These are phyloP conservation scores for Schizophyllum commune DNA, from an alignment of 1,284 basidiomycete genomes.

Conservation along the genomic window DNA sequence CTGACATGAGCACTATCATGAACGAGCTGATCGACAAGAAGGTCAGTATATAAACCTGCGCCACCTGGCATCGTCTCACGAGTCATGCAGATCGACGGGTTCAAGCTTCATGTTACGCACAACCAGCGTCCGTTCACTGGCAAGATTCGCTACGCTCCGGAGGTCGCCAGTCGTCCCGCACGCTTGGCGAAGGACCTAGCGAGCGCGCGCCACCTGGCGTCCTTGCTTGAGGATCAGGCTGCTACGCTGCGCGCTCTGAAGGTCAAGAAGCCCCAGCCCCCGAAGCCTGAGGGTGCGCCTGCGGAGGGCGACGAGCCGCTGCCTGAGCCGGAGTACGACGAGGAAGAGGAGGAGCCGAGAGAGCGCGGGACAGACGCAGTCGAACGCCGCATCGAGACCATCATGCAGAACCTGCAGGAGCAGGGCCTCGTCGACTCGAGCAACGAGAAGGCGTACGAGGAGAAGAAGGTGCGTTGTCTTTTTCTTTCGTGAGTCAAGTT, in stretches of 20 bases:
- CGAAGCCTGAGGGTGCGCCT: constrained; percentile 16
- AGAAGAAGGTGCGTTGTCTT: constrained; percentile 50
- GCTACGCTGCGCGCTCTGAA: constrained; percentile 41
- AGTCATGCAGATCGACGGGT: constrained; percentile 72
- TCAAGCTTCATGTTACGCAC: constrained; percentile 85
- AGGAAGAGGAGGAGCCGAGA: constrained; percentile 49
- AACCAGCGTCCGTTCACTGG: constrained; percentile 74
- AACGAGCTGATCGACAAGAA: constrained; percentile 74
- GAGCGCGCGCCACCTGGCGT: constrained; percentile 64
- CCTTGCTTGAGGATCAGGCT: constrained; percentile 66
- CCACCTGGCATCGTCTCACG: background rate
- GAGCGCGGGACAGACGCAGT: constrained; percentile 63
- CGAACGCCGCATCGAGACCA: constrained; percentile 67
- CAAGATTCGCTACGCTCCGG: constrained; percentile 71
- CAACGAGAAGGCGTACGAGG: constrained; percentile 57
- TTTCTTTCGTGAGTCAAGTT: constrained; percentile 2
- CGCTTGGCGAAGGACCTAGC: constrained; percentile 73
- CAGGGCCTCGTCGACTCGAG: constrained; percentile 49
- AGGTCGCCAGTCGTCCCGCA: constrained; percentile 71
- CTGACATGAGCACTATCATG: constrained; percentile 71
- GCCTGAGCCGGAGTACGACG: constrained; percentile 32
- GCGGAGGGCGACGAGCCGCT: constrained; percentile 31
- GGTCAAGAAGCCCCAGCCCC: constrained; percentile 19
- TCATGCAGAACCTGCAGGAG: constrained; percentile 58
- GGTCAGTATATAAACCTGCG: constrained; percentile 33